These are phyloP conservation scores for Yarrowia divulgata DNA, from an alignment of 805 yeast species.

Conservation along the genomic window DNA sequence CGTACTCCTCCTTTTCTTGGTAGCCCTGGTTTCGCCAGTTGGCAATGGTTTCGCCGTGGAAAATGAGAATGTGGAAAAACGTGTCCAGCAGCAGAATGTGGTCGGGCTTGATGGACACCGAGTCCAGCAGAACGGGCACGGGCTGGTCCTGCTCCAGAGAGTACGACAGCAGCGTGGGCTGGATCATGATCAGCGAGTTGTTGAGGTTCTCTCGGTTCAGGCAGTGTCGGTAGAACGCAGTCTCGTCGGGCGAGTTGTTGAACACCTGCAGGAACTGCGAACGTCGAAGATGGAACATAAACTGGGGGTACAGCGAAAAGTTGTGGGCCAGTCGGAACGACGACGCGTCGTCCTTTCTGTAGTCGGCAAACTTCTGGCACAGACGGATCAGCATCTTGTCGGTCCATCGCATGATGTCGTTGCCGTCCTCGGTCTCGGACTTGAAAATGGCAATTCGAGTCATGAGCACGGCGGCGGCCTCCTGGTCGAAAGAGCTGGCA, in stretches of 20 bases:
- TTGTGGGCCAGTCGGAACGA: conserved; percentile 80
- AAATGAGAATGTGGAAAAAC: conserved; percentile 89
- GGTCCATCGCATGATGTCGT: conserved; percentile 89
- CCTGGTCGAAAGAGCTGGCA: conserved; percentile 81
- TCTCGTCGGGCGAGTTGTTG: conserved; percentile 96
- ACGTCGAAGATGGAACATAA: conserved; percentile 89
- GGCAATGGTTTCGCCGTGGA: conserved; percentile 90
- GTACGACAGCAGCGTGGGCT: conserved; percentile 88
- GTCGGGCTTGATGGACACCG: conserved; percentile 84
- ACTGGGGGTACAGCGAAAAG: conserved; percentile 89
- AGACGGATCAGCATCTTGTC: conserved; percentile 83
- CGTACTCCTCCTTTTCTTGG: conserved; percentile 85
- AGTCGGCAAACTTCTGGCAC: conserved; percentile 87
- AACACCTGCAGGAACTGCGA: conserved; percentile 91
- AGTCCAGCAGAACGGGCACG: conserved; percentile 86
- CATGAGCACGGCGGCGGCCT: conserved; percentile 92
- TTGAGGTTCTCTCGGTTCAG: conserved; percentile 85
- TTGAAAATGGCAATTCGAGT: conserved; percentile 85
- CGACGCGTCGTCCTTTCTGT: conserved; percentile 76
- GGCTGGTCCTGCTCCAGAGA: conserved; percentile 77
- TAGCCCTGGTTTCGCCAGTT: conserved; percentile 93
- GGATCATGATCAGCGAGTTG: conserved; percentile 93
- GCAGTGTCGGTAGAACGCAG: conserved; percentile 91
- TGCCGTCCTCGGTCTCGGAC: conserved; percentile 79
- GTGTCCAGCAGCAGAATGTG: conserved; percentile 86